phyloP scores from a whole-genome alignment of 331 rosid species.

The Arachis monticola region DNA sequence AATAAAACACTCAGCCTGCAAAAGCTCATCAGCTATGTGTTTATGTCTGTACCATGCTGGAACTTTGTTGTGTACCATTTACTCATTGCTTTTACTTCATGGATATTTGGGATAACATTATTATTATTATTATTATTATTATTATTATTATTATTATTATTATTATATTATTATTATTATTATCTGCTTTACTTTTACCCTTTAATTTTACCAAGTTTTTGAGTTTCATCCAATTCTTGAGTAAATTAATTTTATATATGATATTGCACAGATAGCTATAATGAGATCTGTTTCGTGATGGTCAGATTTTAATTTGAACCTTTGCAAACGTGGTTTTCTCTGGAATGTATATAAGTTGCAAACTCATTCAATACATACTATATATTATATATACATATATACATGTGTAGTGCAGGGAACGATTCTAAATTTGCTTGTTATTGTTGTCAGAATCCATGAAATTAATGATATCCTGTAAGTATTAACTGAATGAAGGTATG shows the following conservation, averaged over 20 bases:
- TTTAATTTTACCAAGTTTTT: background rate
- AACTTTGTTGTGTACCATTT: constrained; percentile 45
- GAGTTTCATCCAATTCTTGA: no score
- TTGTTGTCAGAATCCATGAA: background rate
- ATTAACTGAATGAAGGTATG: no score
- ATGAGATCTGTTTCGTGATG: no score
- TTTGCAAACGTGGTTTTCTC: no score
- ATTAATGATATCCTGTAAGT: background rate
- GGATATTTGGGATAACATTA: constrained; percentile 34
- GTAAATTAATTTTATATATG: no score
- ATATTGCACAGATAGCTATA: no score
- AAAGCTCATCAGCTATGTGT: constrained; percentile 27
- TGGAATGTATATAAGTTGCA: no score
- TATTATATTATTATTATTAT: background rate
- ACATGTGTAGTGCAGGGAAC: background rate
- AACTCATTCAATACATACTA: no score
- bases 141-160: no score
- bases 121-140: no score
- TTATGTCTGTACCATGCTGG: constrained; percentile 39
- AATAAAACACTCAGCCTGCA: constrained; percentile 24
- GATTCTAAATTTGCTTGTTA: background rate
- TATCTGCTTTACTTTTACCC: constrained; percentile 19
- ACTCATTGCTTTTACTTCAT: constrained; percentile 40
- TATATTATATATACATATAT: no score
- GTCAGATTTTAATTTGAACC: no score